Evolutionary conservation across 768 basidiomycete genomes (phyloP), one percentile per base, ranked within the genome.

Genomic region (Chalciporus chontae): DNA sequence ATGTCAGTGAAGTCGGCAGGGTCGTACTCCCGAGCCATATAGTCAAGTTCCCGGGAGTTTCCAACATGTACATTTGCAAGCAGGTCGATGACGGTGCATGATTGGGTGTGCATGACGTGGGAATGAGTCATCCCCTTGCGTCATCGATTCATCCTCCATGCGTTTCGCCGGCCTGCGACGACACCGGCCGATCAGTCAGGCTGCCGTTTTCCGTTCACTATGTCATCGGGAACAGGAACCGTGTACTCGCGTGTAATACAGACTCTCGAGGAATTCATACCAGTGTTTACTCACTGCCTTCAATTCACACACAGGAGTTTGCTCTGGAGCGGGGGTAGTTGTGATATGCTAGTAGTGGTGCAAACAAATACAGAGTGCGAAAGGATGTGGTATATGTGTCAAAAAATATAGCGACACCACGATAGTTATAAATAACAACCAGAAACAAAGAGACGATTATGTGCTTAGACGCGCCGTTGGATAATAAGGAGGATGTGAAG

Each of bases 361-460:
- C 29, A 50, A 13, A 23, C 50, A 54, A 36, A 18, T 49, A 41
- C 31, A 26, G 50, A 43, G 49, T 47, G 45, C 42, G 17, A 62
- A 47, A 2, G 29, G 37, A 43, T 32, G 67, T 62, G 65, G 65
- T 56, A 63, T 56, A 63, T 60, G 52, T 57, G 63, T 63, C 57
- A 55, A 54, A 67, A 69, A 69, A 67, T 66, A 69, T 64, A 54
- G 53, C 51, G 63, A 68, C 63, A 68, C 65, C 63, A 69, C 68
- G 36, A 4, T 13, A 11, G 10, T 9, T 32, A 26, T 26, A 5
- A 24, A 26, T 26, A 40, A 18, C 37, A 13, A 37, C 19, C 36
- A 55, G 34, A 52, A 4, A 21, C 2, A 26, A 31, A 9, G 21
- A 19, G 13, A 34, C 5, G 23, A 7, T 52, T 66, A 68, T 44